These are phyloP conservation scores for Stellera chamaejasme DNA, from an alignment of 345 rosid genomes.

Conservation along the genomic window DNA sequence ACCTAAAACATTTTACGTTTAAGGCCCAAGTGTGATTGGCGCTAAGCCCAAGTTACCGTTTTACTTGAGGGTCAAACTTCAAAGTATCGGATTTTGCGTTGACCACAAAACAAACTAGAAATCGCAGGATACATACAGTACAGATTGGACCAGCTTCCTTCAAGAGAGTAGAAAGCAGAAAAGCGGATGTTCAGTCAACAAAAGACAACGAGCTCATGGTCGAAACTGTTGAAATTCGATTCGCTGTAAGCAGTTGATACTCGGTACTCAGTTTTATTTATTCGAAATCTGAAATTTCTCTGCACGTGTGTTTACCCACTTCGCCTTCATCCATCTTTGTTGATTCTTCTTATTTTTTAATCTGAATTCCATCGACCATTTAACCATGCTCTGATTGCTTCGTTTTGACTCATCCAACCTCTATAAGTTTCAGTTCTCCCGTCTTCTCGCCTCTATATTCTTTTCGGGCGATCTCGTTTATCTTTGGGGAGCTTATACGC, in stretches of 20 bases:
- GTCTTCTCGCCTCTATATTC: constrained; percentile 12
- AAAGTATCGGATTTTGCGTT: too few species aligned
- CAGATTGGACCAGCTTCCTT: too few species aligned
- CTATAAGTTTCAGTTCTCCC: neutral
- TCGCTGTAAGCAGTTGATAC: constrained; percentile 22
- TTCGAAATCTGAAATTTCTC: constrained; percentile 2
- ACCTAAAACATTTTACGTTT: too few species aligned
- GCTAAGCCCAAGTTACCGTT: too few species aligned
- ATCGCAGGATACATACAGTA: too few species aligned
- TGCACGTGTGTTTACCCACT: constrained; percentile 14
- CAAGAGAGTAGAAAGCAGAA: constrained; percentile 2
- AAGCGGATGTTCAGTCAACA: constrained; percentile 37
- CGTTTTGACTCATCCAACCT: constrained; percentile 5
- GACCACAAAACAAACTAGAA: too few species aligned
- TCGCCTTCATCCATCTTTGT: constrained; percentile 11
- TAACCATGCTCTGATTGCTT: constrained; percentile 16
- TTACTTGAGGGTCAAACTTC: too few species aligned
- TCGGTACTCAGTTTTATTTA: constrained; percentile 5
- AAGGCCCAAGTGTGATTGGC: too few species aligned
- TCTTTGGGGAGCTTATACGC: constrained; percentile 10
- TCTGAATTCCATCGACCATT: constrained; percentile 11
- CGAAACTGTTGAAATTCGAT: constrained; percentile 14
- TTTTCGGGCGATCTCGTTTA: constrained; percentile 11
- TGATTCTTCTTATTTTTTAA: constrained; percentile 16
- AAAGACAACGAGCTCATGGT: constrained; percentile 36